phyloP scores from a whole-genome alignment of 805 yeast genomes.

The Candida yuanshanica region DNA sequence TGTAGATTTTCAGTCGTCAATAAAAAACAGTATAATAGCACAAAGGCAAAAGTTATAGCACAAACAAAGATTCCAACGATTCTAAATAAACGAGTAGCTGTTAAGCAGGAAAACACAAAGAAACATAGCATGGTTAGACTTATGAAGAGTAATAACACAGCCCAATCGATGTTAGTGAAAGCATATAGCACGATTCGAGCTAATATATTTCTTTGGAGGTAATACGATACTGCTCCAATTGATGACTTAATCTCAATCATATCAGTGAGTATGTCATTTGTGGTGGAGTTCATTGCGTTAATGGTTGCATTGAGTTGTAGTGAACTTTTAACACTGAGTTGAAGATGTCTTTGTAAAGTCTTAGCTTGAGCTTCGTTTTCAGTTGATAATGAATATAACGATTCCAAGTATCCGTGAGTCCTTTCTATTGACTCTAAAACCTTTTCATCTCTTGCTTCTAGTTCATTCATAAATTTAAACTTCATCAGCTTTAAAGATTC shows the following conservation, averaged over 20 bases:
- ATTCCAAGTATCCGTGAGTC: background rate
- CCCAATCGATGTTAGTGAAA: background rate
- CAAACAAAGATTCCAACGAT: background rate
- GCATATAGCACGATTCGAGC: background rate
- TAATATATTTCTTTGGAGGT: background rate
- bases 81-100: background rate
- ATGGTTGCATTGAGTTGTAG: background rate
- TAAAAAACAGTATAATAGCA: background rate
- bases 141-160: background rate
- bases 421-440: background rate
- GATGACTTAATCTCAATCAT: background rate
- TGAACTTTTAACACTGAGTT: background rate
- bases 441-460: conserved; percentile 9
- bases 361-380: background rate
- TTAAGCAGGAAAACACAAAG: background rate
- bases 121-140: background rate
- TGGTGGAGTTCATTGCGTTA: background rate
- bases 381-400: background rate
- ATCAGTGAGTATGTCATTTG: background rate
- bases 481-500: conserved; percentile 7
- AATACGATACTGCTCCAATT: background rate
- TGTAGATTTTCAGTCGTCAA: background rate
- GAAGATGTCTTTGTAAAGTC: background rate
- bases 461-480: conserved; percentile 10
- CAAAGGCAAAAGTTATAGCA: background rate